A percentile compares a stretch with the other conserved stretches of the same genome.
Evolutionary conservation across 495 filamentous ascomycete species (phyloP).

Genomic region (Penicillium cataractarum): DNA sequence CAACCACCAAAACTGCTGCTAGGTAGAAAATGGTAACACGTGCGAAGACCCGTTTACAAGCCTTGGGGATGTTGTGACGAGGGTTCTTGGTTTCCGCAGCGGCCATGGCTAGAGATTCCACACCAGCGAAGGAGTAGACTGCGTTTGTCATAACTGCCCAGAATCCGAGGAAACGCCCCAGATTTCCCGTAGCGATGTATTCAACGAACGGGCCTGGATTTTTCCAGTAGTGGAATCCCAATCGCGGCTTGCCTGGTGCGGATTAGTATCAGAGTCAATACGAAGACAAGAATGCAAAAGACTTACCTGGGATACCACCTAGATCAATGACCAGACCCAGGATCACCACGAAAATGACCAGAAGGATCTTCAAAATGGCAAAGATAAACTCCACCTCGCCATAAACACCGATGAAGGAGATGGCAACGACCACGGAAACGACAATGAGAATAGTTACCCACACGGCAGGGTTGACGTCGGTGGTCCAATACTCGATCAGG

Average conservation of each 20-base stretch:
- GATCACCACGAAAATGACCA: constrained; percentile 56
- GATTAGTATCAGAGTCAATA: constrained; percentile 50
- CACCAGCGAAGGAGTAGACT: constrained; percentile 61
- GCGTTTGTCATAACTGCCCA: constrained; percentile 63
- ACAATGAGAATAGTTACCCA: constrained; percentile 61
- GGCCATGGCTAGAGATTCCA: constrained; percentile 56
- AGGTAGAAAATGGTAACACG: constrained; percentile 50
- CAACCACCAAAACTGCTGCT: constrained; percentile 47
- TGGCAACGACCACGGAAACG: constrained; percentile 54
- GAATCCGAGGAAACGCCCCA: constrained; percentile 58
- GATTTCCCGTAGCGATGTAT: constrained; percentile 42
- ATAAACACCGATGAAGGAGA: constrained; percentile 55
- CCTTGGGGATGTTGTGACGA: constrained; percentile 48
- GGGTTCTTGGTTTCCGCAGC: constrained; percentile 53
- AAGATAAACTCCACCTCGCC: constrained; percentile 49
- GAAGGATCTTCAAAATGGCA: constrained; percentile 50
- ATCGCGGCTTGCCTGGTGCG: constrained; percentile 33
- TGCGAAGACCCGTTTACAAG: constrained; percentile 47
- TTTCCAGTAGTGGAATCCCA: constrained; percentile 56
- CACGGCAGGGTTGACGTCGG: constrained; percentile 52
- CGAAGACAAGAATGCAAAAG: constrained; percentile 53
- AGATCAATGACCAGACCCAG: constrained; percentile 50
- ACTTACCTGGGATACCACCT: constrained; percentile 38
- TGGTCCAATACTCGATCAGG: constrained; percentile 63
- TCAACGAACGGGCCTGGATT: constrained; percentile 55